These are phyloP conservation scores for Chlorella sp. DNA, from an alignment of 139 green algal genomes.

Conservation along the genomic window DNA sequence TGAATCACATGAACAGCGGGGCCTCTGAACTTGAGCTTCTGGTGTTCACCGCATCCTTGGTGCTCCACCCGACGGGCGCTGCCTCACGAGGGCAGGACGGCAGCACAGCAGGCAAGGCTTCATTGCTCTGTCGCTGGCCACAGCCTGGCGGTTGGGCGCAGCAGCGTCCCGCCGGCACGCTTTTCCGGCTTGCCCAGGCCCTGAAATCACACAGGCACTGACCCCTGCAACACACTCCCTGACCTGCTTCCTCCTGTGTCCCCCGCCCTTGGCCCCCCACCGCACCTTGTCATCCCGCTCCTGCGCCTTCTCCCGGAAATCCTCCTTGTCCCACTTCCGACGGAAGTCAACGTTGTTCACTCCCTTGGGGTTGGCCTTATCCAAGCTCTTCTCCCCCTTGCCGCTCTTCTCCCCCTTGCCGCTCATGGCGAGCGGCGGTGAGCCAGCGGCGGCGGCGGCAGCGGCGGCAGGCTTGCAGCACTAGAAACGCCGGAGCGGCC, in stretches of 20 bases:
- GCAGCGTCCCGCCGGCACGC: no score
- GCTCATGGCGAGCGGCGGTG: not conserved
- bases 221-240: not conserved
- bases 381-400: no score
- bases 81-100: not conserved
- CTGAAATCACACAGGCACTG: no score
- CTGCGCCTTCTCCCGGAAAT: conserved; percentile 75
- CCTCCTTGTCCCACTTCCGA: conserved; percentile 85
- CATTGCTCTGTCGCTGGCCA: not conserved
- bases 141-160: not conserved
- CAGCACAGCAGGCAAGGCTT: not conserved
- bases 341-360: conserved; percentile 69
- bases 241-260: not conserved
- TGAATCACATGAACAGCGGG: not conserved
- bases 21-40: no score
- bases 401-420: no score
- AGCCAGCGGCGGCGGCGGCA: not conserved
- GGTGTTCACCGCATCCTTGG: not conserved
- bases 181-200: no score
- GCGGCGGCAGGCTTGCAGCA: not conserved
- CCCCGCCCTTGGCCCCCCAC: not conserved
- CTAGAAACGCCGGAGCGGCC: not conserved
- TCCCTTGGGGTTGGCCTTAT: conserved; percentile 19
- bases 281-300: conserved; percentile 70
- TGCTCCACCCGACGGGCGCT: no score